Conservation (phyloP, 805 yeast species). For the Torulaspora maleeae region DNA sequence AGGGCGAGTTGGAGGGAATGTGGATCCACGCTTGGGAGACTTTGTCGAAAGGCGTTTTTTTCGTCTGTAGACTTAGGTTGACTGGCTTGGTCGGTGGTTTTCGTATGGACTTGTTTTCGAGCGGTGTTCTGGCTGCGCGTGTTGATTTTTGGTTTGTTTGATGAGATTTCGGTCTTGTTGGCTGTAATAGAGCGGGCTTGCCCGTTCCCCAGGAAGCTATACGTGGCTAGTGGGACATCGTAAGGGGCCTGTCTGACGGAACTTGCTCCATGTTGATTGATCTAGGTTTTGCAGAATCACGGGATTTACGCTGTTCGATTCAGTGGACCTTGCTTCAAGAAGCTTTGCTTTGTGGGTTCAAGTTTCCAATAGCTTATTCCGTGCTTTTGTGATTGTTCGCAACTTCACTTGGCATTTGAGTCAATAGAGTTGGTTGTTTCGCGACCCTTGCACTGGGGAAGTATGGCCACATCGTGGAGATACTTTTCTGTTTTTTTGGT, state of each 20-base stretch:
- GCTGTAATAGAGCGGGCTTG: conserved; percentile 35
- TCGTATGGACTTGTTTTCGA: background rate
- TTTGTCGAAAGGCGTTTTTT: background rate
- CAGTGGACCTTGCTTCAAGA: conserved; percentile 2
- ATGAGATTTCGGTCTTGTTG: conserved; percentile 2
- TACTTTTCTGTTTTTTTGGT: conserved; percentile 11
- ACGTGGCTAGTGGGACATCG: background rate
- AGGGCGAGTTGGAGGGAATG: background rate
- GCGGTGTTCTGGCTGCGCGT: background rate
- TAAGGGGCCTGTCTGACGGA: background rate
- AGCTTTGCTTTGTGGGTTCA: conserved; percentile 6
- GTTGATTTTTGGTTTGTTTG: background rate
- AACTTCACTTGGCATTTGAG: conserved; percentile 12
- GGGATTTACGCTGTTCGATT: background rate
- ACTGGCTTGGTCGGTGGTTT: background rate
- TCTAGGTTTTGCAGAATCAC: background rate
- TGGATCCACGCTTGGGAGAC: conserved; percentile 11
- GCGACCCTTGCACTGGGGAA: conserved; percentile 29
- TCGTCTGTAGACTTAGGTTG: background rate
- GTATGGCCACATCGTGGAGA: conserved; percentile 2
- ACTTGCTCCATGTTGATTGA: background rate
- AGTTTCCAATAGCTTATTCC: background rate
- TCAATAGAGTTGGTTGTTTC: conserved; percentile 27
- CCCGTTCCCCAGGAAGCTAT: conserved; percentile 24
- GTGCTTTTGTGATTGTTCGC: background rate